Conservation (phyloP, 805 yeast species). For the Lipomyces starkeyi region DNA sequence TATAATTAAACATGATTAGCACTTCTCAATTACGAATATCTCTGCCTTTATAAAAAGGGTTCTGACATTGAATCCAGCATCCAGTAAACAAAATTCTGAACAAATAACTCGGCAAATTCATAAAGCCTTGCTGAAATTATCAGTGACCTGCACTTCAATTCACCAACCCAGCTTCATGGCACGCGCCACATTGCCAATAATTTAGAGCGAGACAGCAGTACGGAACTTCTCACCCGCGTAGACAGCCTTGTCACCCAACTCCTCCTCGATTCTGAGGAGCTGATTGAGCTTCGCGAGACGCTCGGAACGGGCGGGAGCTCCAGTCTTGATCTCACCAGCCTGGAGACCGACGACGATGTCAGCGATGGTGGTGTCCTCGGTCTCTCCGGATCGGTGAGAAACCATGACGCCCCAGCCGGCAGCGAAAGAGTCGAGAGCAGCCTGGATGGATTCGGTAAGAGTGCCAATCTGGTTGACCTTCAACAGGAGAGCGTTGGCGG, state of each 20-base stretch:
- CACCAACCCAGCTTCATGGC: conserved; percentile 7
- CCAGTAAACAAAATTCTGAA: background rate
- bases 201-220: conserved; percentile 25
- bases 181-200: background rate
- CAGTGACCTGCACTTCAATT: conserved; percentile 20
- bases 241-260: conserved; percentile 95
- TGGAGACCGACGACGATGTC: conserved; percentile 97
- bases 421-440: conserved; percentile 91
- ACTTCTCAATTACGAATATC: background rate
- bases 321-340: conserved; percentile 98
- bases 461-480: conserved; percentile 99
- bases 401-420: conserved; percentile 99
- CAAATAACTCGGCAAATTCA: background rate
- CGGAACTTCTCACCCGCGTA: conserved; percentile 46
- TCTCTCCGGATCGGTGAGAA: conserved; percentile 99
- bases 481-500: conserved; percentile 90
- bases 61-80: background rate
- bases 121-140: background rate
- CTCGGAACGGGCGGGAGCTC: conserved; percentile 99
- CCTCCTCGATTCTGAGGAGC: conserved; percentile 97
- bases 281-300: conserved; percentile 99
- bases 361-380: conserved; percentile 98
- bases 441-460: conserved; percentile 92
- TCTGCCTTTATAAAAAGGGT: background rate
- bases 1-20: background rate